A percentile compares a stretch with the other conserved stretches of the same genome.
These are phyloP conservation scores for Ophiognomonia clavigignenti-juglandacearum DNA, from an alignment of 2,329 filamentous ascomycete genomes.

Conservation along the genomic window DNA sequence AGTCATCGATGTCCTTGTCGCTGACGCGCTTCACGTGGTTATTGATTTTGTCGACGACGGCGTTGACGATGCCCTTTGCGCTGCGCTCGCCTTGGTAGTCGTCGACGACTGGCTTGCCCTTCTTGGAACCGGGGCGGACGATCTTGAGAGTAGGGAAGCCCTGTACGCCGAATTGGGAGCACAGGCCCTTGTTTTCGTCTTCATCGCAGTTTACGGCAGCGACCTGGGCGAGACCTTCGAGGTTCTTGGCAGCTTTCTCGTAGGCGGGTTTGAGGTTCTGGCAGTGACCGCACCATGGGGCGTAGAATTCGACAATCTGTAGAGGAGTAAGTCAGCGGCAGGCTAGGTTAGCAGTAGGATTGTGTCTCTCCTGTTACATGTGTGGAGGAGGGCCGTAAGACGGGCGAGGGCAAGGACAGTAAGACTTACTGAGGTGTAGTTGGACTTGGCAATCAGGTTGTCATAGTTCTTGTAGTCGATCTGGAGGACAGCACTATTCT, in stretches of 20 bases:
- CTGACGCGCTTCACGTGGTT: conserved; percentile 82
- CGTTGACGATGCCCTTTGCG: conserved; percentile 83
- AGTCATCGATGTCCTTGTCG: conserved; percentile 73
- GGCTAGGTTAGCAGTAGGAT: too few species aligned
- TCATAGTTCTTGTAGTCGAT: conserved; percentile 76
- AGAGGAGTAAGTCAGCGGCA: background rate
- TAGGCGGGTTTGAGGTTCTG: conserved; percentile 93
- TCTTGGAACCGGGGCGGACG: conserved; percentile 77
- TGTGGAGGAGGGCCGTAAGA: background rate
- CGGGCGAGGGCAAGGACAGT: background rate
- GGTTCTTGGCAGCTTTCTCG: conserved; percentile 85
- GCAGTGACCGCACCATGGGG: conserved; percentile 97
- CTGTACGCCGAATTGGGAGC: conserved; percentile 78
- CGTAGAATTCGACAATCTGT: conserved; percentile 79
- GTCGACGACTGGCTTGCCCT: conserved; percentile 70
- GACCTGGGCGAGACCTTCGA: conserved; percentile 90
- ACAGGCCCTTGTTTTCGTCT: conserved; percentile 84
- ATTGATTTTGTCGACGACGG: conserved; percentile 80
- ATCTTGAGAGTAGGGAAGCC: conserved; percentile 97
- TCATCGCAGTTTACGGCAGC: conserved; percentile 95
- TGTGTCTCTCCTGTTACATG: background rate
- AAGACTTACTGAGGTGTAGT: conserved; percentile 76
- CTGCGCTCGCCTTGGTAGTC: conserved; percentile 83
- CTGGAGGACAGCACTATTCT: conserved; percentile 82
- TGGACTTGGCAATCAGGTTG: conserved; percentile 77